phyloP scores from a whole-genome alignment of 176 grass and related monocot genomes.

The Eremochloa ophiuroides region DNA sequence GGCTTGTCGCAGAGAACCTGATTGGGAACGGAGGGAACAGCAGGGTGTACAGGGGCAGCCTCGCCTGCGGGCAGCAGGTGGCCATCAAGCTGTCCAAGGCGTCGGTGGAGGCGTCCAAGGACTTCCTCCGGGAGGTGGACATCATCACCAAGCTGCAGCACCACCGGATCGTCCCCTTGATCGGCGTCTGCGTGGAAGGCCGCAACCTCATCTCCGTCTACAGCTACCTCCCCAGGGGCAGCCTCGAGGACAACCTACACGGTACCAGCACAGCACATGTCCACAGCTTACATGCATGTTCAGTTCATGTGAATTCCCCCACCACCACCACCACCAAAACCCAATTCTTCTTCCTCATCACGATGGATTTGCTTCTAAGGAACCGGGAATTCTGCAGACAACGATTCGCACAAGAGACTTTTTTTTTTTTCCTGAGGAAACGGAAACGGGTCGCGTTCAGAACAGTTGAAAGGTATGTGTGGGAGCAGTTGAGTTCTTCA shows the following conservation, averaged over 20 bases:
- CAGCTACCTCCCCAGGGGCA: constrained; percentile 75
- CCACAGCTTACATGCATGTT: background rate
- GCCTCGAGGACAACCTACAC: constrained; percentile 83
- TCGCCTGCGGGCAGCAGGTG: constrained; percentile 50
- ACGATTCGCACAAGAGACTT: background rate
- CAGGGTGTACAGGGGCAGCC: constrained; percentile 72
- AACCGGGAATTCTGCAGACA: background rate
- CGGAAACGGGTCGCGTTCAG: constrained; percentile 2
- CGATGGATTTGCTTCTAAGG: background rate
- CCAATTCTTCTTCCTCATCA: background rate
- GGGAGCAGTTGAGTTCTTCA: constrained; percentile 8
- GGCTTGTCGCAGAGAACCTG: constrained; percentile 51
- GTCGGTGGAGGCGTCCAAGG: constrained; percentile 63
- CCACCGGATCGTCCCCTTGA: constrained; percentile 55
- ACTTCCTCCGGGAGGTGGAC: constrained; percentile 85
- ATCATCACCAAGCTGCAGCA: constrained; percentile 90
- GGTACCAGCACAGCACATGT: constrained; percentile 36
- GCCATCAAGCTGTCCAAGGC: constrained; percentile 80
- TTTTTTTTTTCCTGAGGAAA: background rate
- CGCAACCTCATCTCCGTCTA: constrained; percentile 80
- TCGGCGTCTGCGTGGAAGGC: constrained; percentile 80
- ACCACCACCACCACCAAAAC: background rate
- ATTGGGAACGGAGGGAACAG: constrained; percentile 90
- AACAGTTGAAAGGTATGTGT: constrained; percentile 9
- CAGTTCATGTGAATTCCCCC: background rate